These are phyloP conservation scores for Phytopythium oedochilum DNA, from an alignment of 352 stramenopile genomes.

Conservation along the genomic window DNA sequence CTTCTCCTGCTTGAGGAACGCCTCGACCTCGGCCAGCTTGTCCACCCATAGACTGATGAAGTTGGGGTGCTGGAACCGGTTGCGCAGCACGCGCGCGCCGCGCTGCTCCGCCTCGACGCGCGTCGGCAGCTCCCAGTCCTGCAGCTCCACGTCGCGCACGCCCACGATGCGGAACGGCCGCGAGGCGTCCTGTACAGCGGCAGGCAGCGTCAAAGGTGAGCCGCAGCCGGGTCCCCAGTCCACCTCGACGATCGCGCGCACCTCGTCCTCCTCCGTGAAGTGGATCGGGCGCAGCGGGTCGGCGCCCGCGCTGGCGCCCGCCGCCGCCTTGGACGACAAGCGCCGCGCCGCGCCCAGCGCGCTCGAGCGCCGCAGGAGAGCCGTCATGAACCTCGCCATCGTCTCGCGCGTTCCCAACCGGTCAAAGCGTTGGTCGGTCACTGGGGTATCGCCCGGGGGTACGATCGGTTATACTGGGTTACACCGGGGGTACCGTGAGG, in stretches of 20 bases:
- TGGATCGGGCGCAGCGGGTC: constrained; percentile 52
- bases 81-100: constrained; percentile 55
- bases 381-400: background rate
- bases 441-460: too few relatives aligned
- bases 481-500: too few relatives aligned
- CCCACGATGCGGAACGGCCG: constrained; percentile 76
- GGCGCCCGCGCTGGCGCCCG: background rate
- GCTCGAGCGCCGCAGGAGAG: background rate
- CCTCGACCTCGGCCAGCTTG: constrained; percentile 57
- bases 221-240: too few relatives aligned
- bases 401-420: background rate
- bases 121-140: constrained; percentile 72
- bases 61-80: constrained; percentile 75
- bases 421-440: background rate
- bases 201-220: too few relatives aligned
- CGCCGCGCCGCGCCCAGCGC: background rate
- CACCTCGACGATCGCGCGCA: too few relatives aligned
- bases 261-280: constrained; percentile 62
- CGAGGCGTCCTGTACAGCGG: constrained; percentile 21
- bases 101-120: constrained; percentile 58
- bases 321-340: background rate
- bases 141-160: constrained; percentile 73
- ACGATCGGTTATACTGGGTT: too few relatives aligned
- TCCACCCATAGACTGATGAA: constrained; percentile 86
- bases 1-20: constrained; percentile 60